Evolutionary conservation across 768 basidiomycete genomes (phyloP).

Genomic region (Suillus cothurnatus): DNA sequence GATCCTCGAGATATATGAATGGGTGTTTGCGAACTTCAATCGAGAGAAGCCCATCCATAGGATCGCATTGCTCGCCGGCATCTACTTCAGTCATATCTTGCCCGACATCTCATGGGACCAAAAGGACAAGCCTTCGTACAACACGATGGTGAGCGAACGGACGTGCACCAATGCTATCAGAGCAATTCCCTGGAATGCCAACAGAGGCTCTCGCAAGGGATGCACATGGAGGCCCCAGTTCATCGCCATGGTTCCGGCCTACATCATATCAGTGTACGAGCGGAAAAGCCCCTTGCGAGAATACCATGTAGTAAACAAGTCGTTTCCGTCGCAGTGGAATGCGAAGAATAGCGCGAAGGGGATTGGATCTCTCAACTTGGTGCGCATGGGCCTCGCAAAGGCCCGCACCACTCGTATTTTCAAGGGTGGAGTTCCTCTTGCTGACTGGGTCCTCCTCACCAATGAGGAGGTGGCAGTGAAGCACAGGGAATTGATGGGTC

Average conservation of each 20-base stretch:
- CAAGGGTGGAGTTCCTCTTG: not conserved
- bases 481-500: not conserved
- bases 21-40: no score
- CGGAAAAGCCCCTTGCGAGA: not conserved
- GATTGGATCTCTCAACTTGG: not conserved
- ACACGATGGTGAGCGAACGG: no score
- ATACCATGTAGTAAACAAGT: accelerated
- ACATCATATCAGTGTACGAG: not conserved
- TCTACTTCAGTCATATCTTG: no score
- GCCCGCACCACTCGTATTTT: not conserved
- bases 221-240: not conserved
- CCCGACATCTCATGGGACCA: no score
- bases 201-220: no score
- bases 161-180: no score
- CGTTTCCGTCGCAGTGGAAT: not conserved
- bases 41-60: no score
- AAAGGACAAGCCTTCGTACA: no score
- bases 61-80: no score
- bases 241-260: not conserved
- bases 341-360: not conserved
- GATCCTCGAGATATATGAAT: no score
- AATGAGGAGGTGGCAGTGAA: not conserved
- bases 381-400: not conserved
- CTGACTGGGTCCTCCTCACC: not conserved
- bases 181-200: no score